A percentile compares a stretch with the other conserved stretches of the same genome.
Conservation (phyloP, 768 basidiomycete species). For the Auricularia sp. region DNA sequence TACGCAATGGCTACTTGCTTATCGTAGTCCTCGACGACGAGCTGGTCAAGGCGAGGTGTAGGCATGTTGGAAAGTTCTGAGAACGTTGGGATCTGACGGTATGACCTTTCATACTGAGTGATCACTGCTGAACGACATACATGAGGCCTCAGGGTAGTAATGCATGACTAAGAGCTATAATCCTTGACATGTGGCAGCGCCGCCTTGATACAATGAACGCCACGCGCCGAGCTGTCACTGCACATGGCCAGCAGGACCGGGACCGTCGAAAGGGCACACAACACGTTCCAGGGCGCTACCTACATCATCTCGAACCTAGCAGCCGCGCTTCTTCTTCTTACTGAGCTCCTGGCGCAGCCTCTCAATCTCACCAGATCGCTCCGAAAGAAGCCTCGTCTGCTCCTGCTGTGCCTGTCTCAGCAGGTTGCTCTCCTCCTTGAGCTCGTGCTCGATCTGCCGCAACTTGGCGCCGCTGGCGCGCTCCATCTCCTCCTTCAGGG, state of each 20-base stretch:
- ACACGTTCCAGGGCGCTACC: background rate
- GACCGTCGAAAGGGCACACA: too few species aligned
- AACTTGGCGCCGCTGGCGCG: background rate
- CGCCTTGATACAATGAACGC: too few species aligned
- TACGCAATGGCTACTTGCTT: background rate
- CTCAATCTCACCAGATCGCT: background rate
- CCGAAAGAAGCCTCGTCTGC: background rate
- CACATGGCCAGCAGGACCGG: too few species aligned
- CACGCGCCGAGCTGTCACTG: too few species aligned
- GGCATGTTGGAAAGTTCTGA: background rate
- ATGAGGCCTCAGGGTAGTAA: too few species aligned
- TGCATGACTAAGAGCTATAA: too few species aligned
- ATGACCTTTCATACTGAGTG: too few species aligned
- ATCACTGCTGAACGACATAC: too few species aligned
- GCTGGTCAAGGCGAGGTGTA: background rate
- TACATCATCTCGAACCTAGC: background rate
- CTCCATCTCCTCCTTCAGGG: background rate
- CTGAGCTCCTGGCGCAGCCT: background rate
- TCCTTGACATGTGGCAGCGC: too few species aligned
- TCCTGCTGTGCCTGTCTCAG: background rate
- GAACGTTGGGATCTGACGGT: background rate
- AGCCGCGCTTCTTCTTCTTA: background rate
- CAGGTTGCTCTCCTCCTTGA: background rate
- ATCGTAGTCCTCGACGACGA: background rate
- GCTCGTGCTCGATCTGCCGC: background rate